These are phyloP conservation scores for Podosphaera fusca DNA, from an alignment of 2,329 filamentous ascomycete species.

Conservation along the genomic window DNA sequence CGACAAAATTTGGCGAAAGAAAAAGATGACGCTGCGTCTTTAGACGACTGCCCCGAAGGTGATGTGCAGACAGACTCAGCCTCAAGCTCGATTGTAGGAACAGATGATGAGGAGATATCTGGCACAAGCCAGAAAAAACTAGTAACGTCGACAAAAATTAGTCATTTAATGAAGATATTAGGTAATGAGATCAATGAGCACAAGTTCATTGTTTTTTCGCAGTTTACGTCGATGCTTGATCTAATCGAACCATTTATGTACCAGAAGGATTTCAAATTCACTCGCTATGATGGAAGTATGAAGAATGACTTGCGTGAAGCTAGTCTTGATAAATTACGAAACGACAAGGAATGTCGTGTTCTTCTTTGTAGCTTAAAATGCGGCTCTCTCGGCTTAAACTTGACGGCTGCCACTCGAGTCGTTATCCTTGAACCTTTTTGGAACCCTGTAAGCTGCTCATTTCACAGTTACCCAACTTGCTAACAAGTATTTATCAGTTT, in stretches of 20 bases:
- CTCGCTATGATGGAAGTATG: slow-evolving; percentile 90
- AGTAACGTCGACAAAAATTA: slow-evolving; percentile 71
- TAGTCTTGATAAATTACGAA: slow-evolving; percentile 53
- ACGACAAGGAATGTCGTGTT: slow-evolving; percentile 52
- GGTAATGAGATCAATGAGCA: slow-evolving; percentile 55
- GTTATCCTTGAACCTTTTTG: slow-evolving; percentile 95
- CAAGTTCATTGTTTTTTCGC: slow-evolving; percentile 96
- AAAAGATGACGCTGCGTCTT: background rate
- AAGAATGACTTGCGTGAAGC: slow-evolving; percentile 79
- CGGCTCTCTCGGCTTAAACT: slow-evolving; percentile 74
- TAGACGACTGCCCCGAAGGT: slow-evolving; percentile 8
- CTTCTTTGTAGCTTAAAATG: slow-evolving; percentile 87
- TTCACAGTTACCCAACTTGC: slow-evolving; percentile 1
- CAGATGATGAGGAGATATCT: slow-evolving; percentile 16
- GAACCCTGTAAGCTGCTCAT: slow-evolving; percentile 38
- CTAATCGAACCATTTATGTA: slow-evolving; percentile 79
- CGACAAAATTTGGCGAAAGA: slow-evolving; percentile 11
- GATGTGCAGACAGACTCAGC: slow-evolving; percentile 8
- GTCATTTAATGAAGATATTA: slow-evolving; percentile 60
- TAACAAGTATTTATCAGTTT: slow-evolving; percentile 30
- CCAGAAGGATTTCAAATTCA: slow-evolving; percentile 50
- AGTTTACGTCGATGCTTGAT: slow-evolving; percentile 96
- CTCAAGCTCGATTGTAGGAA: slow-evolving; percentile 16
- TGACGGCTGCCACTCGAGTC: slow-evolving; percentile 81
- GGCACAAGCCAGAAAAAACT: slow-evolving; percentile 23